Conservation (phyloP, 768 basidiomycete species). For the Mycena venus region DNA sequence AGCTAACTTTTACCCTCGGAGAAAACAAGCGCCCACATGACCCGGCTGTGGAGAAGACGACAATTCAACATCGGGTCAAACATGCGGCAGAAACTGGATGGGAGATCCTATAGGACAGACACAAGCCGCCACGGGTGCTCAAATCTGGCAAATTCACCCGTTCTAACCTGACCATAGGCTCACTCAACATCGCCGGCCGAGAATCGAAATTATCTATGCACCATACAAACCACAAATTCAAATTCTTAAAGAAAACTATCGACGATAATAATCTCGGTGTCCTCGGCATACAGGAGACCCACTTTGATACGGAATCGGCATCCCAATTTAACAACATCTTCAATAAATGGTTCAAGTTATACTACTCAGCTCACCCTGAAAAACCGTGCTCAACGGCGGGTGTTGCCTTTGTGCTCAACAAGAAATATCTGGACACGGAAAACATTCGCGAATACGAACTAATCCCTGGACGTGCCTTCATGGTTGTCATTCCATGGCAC, state of each 20-base stretch:
- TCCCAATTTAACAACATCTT: not conserved
- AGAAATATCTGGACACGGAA: no score
- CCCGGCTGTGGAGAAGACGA: no score
- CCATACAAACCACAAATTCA: constrained; percentile 31
- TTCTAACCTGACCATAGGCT: not conserved
- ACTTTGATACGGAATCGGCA: not conserved
- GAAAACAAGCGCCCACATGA: no score
- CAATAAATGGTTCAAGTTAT: not conserved
- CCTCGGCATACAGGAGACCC: not conserved
- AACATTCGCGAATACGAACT: not conserved
- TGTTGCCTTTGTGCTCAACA: not conserved
- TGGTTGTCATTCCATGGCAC: not conserved
- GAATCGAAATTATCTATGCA: not conserved
- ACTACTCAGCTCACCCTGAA: not conserved
- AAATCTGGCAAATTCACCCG: constrained; percentile 4
- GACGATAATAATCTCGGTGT: not conserved
- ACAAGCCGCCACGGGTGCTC: not conserved
- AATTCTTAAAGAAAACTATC: constrained; percentile 15
- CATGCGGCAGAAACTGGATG: no score
- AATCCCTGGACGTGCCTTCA: not conserved
- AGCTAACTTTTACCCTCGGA: no score
- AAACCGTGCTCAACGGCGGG: not conserved
- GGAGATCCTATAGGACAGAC: no score
- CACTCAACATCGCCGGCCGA: constrained; percentile 32
- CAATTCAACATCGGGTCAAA: no score